A percentile compares a stretch with the other conserved stretches of the same genome.
Evolutionary conservation across 2,329 filamentous ascomycete genomes (phyloP).

Genomic region (Thermothelomyces thermophilus): DNA sequence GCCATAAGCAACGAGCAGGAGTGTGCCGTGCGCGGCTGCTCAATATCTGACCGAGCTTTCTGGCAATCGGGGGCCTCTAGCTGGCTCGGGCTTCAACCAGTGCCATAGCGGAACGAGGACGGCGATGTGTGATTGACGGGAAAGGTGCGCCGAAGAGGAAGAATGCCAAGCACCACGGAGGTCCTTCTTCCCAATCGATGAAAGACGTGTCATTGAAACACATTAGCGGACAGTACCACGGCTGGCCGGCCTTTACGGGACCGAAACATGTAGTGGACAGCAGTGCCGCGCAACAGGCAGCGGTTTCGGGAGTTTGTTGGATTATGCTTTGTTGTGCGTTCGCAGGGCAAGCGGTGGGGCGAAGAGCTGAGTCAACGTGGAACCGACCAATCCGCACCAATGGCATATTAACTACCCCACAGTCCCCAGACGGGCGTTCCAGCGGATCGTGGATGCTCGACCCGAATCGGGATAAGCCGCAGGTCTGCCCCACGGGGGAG

Average conservation of each 20-base stretch:
- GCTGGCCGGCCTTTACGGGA: neutral
- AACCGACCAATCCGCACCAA: conserved; percentile 6
- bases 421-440: conserved; percentile 16
- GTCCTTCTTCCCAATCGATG: neutral
- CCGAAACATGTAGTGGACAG: conserved; percentile 6
- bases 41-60: neutral
- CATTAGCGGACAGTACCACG: neutral
- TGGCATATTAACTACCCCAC: conserved; percentile 16
- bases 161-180: too few species aligned
- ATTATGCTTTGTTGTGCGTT: neutral
- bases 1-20: neutral
- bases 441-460: conserved; percentile 6
- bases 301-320: neutral
- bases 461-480: conserved; percentile 12
- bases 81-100: neutral
- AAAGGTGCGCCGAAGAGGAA: neutral
- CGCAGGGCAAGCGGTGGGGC: conserved; percentile 6
- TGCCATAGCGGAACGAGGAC: neutral
- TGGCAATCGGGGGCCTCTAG: neutral
- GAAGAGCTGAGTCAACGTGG: conserved; percentile 12
- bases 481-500: conserved; percentile 18
- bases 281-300: conserved; percentile 12
- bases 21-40: neutral
- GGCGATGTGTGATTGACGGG: neutral
- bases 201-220: conserved; percentile 6